These are phyloP conservation scores for Chrysoporthe puriensis DNA, from an alignment of 2,329 filamentous ascomycete species.

Conservation along the genomic window DNA sequence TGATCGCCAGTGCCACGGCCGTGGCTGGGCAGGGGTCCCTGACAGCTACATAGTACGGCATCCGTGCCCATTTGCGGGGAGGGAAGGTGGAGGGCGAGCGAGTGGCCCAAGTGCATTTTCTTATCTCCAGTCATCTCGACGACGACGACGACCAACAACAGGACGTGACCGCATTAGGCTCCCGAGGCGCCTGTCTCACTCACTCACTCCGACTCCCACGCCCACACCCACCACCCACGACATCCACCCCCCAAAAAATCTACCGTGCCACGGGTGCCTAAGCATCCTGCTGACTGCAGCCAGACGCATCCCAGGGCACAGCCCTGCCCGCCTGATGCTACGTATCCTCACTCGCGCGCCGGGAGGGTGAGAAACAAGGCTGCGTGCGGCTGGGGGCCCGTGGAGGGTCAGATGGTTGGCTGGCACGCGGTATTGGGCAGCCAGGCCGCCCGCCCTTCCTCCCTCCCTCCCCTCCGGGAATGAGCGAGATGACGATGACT, in stretches of 20 bases:
- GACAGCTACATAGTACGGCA: neutral
- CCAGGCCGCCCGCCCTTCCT: neutral
- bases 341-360: neutral
- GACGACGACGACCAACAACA: too few relatives aligned
- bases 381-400: neutral
- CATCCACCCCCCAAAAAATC: neutral
- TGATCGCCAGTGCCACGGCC: neutral
- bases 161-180: too few relatives aligned
- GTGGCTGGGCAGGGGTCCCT: slow-evolving; percentile 2
- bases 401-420: slow-evolving; percentile 1
- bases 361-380: neutral
- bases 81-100: neutral
- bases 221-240: too few relatives aligned
- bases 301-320: neutral
- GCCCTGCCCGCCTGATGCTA: neutral
- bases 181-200: too few relatives aligned
- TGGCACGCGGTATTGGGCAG: neutral
- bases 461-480: neutral
- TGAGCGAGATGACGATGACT: slow-evolving; percentile 9
- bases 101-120: neutral
- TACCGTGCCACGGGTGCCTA: neutral
- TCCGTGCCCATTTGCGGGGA: neutral
- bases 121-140: neutral
- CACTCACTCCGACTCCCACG: too few relatives aligned
- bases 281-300: slow-evolving; percentile 2